These are phyloP conservation scores for Plantago ovata DNA, from an alignment of 257 asterid genomes.

Conservation along the genomic window DNA sequence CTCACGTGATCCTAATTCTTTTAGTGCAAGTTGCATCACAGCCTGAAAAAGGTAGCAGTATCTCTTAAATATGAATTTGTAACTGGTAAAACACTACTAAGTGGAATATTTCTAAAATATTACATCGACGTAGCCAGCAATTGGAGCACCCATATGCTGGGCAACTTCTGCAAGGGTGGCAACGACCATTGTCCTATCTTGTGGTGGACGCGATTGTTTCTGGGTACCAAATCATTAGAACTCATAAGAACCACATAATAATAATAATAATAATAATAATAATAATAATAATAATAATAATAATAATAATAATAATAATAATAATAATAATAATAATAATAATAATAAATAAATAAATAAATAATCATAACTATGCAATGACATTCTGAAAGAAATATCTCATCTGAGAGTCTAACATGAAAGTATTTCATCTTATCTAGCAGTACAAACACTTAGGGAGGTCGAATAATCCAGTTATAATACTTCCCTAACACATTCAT, in stretches of 20 bases:
- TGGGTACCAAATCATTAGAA: constrained; percentile 29
- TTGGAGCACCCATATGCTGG: constrained; percentile 96
- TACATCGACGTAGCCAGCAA: constrained; percentile 85
- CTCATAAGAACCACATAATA: constrained; percentile 11
- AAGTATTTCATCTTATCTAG: no score
- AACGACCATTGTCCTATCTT: constrained; percentile 97
- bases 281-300: no score
- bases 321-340: no score
- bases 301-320: no score
- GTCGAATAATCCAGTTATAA: no score
- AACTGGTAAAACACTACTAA: not conserved
- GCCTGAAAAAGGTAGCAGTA: constrained; percentile 47
- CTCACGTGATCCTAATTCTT: constrained; percentile 78
- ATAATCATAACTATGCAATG: no score
- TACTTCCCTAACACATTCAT: no score
- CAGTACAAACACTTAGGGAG: no score
- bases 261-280: no score
- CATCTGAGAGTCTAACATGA: no score
- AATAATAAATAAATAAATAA: no score
- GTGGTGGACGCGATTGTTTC: constrained; percentile 87
- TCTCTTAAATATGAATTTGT: constrained; percentile 19
- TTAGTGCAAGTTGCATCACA: constrained; percentile 81
- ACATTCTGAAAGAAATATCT: no score
- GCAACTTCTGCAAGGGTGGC: constrained; percentile 99
- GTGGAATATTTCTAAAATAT: constrained; percentile 9